phyloP scores from a whole-genome alignment of 2,329 filamentous ascomycete species.

The Daldinia eschscholtzii region DNA sequence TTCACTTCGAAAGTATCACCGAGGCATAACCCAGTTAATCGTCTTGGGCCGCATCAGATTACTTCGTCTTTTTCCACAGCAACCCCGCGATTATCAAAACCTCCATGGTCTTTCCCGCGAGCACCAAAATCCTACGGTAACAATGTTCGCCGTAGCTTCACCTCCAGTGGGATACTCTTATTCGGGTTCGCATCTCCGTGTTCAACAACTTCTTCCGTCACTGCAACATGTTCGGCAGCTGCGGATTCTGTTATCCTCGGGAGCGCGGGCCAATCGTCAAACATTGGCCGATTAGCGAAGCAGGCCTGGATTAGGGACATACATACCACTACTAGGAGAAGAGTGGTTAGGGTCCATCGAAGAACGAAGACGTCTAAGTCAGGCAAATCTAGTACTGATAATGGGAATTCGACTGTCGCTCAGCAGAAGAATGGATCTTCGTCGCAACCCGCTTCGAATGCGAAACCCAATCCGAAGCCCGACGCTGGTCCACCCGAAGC shows the following conservation, averaged over 20 bases:
- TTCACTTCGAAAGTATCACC: slow-evolving; percentile 46
- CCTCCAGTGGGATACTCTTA: slow-evolving; percentile 67
- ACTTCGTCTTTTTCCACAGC: slow-evolving; percentile 41
- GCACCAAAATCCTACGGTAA: slow-evolving; percentile 52
- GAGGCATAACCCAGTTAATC: slow-evolving; percentile 42
- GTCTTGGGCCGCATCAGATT: slow-evolving; percentile 41
- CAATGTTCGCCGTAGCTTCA: slow-evolving; percentile 64
- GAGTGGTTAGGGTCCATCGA: slow-evolving; percentile 42
- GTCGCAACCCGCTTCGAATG: slow-evolving; percentile 26
- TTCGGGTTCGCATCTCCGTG: slow-evolving; percentile 59
- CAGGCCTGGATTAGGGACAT: slow-evolving; percentile 55
- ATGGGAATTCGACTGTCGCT: slow-evolving; percentile 32
- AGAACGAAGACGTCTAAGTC: slow-evolving; percentile 52
- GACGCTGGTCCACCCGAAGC: slow-evolving; percentile 43
- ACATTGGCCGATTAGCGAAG: slow-evolving; percentile 54
- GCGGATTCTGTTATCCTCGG: slow-evolving; percentile 54
- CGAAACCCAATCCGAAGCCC: slow-evolving; percentile 41
- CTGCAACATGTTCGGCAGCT: slow-evolving; percentile 56
- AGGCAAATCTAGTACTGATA: slow-evolving; percentile 43
- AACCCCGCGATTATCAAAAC: slow-evolving; percentile 44
- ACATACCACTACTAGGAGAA: slow-evolving; percentile 47
- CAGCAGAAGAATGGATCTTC: slow-evolving; percentile 41
- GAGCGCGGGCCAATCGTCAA: slow-evolving; percentile 49
- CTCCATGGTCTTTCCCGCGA: slow-evolving; percentile 48
- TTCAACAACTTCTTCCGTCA: slow-evolving; percentile 56